A percentile compares a stretch with the other conserved stretches of the same genome.
Conservation (phyloP, 768 basidiomycete species). For the Rhodocollybia butyracea region DNA sequence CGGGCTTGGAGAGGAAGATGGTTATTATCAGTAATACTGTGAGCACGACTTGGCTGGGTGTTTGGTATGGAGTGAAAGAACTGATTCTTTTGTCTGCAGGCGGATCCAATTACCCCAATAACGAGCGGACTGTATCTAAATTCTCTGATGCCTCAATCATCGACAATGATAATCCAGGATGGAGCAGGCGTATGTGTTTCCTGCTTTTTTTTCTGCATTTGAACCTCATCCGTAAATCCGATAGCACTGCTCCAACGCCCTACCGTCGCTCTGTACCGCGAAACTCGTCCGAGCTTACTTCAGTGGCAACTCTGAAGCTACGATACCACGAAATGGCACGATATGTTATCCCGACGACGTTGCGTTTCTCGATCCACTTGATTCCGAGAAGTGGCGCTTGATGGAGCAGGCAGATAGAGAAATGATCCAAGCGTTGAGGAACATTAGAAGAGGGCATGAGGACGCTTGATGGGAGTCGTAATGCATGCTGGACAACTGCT, state of each 20-base stretch:
- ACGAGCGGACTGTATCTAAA: constrained; percentile 18
- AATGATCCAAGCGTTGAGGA: no score
- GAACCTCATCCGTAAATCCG: background rate
- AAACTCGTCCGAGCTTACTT: constrained; percentile 8
- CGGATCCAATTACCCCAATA: constrained; percentile 18
- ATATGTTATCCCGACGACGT: no score
- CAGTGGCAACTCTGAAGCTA: no score
- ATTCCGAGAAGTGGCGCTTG: no score
- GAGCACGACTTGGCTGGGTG: background rate
- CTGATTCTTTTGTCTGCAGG: background rate
- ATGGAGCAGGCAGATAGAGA: no score
- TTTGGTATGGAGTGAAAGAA: no score
- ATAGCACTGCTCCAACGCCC: constrained; percentile 9
- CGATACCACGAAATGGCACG: no score
- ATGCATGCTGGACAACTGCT: no score
- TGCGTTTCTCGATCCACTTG: no score
- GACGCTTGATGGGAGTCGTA: no score
- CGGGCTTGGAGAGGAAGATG: constrained; percentile 22
- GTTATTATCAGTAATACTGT: constrained; percentile 25
- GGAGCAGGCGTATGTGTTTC: constrained; percentile 8
- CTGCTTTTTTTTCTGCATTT: background rate
- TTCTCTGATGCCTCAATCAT: constrained; percentile 21
- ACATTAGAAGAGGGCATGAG: no score
- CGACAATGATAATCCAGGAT: constrained; percentile 20
- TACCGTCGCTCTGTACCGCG: constrained; percentile 11